Evolutionary conservation across 2,329 filamentous ascomycete genomes (phyloP).

Genomic region (Alternaria gansuensis): DNA sequence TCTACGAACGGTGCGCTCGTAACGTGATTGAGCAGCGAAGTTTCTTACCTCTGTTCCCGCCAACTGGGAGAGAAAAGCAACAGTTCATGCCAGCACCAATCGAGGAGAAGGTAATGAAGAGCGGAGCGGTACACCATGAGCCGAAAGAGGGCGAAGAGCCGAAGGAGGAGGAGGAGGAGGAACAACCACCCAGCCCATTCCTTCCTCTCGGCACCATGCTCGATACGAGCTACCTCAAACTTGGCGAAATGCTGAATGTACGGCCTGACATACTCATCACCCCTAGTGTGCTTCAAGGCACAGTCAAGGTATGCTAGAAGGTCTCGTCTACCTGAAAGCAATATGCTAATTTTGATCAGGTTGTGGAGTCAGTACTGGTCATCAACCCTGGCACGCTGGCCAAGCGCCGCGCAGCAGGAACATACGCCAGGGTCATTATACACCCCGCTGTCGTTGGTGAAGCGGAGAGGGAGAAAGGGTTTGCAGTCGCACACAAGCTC

Average conservation of each 20-base stretch:
- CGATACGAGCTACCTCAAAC: slow-evolving; percentile 83
- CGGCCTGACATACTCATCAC: slow-evolving; percentile 84
- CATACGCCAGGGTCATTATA: slow-evolving; percentile 81
- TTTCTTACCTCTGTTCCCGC: slow-evolving; percentile 89
- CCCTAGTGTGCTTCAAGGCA: slow-evolving; percentile 83
- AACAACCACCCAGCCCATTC: slow-evolving; percentile 57
- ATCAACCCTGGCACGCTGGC: slow-evolving; percentile 91
- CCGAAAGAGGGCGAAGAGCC: slow-evolving; percentile 50
- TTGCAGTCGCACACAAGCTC: slow-evolving; percentile 73
- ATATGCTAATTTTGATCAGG: slow-evolving; percentile 60
- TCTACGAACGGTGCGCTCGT: slow-evolving; percentile 75
- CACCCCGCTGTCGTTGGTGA: slow-evolving; percentile 70
- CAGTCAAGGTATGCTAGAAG: slow-evolving; percentile 75
- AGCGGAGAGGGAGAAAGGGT: slow-evolving; percentile 64
- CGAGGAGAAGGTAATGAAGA: slow-evolving; percentile 64
- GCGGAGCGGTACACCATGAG: slow-evolving; percentile 35
- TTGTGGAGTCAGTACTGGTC: slow-evolving; percentile 86
- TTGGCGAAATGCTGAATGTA: slow-evolving; percentile 90
- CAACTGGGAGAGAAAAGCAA: slow-evolving; percentile 73
- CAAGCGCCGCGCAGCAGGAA: slow-evolving; percentile 84
- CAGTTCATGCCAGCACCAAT: slow-evolving; percentile 61
- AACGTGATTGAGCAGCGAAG: slow-evolving; percentile 89
- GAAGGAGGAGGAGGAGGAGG: slow-evolving; percentile 62
- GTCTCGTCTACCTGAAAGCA: background rate
- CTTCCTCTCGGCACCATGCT: slow-evolving; percentile 73